Conservation (phyloP, 2,329 filamentous ascomycete species). For the Botrytis byssoidea region DNA sequence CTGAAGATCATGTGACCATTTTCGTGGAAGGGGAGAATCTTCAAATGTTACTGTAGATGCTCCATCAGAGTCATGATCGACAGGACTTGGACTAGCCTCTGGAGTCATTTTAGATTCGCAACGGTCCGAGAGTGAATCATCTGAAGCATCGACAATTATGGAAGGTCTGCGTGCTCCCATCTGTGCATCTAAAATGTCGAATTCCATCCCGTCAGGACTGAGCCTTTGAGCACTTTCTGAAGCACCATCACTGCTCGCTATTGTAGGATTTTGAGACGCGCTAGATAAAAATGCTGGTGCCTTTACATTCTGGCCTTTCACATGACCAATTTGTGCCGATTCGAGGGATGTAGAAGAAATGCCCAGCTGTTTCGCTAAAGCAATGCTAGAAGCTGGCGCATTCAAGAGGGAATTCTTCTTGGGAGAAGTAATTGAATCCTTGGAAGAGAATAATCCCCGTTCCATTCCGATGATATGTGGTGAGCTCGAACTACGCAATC, state of each 20-base stretch:
- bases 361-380: conserved; percentile 16
- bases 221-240: conserved; percentile 11
- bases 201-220: conserved; percentile 13
- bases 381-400: conserved; percentile 17
- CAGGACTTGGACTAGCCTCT: conserved; percentile 21
- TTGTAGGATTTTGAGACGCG: not conserved
- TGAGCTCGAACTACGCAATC: conserved; percentile 13
- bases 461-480: not conserved
- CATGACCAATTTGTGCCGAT: not conserved
- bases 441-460: not conserved
- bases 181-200: conserved; percentile 16
- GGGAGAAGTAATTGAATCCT: not conserved
- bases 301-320: not conserved
- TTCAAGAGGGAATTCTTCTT: not conserved
- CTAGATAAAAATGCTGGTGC: not conserved
- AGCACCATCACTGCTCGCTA: conserved; percentile 20
- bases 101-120: conserved; percentile 15
- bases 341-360: not conserved
- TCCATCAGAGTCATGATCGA: conserved; percentile 23
- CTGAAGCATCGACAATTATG: conserved; percentile 23
- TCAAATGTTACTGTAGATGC: conserved; percentile 22
- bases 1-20: conserved; percentile 23
- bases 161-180: conserved; percentile 9
- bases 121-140: conserved; percentile 28
- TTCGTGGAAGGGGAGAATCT: conserved; percentile 30